Conservation (phyloP, 2,329 filamentous ascomycete genomes). For the Colletotrichum nymphaeae region DNA sequence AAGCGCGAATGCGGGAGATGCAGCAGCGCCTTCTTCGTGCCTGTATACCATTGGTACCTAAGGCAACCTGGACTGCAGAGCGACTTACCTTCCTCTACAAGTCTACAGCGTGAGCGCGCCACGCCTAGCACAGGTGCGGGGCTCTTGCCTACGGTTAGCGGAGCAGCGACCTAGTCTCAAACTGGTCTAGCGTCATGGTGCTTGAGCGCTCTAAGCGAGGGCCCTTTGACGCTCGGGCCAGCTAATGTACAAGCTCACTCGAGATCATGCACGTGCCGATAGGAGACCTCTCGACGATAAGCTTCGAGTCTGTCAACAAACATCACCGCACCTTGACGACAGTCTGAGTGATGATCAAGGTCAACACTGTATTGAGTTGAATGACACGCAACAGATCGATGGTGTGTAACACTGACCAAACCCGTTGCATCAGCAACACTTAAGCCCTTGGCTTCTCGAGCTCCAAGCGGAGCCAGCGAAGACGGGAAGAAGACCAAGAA, state of each 20-base stretch:
- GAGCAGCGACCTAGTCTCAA: background rate
- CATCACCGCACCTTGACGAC: background rate
- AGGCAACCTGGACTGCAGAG: conserved; percentile 1
- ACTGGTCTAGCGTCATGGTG: background rate
- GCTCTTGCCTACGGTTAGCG: background rate
- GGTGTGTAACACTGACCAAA: conserved; percentile 1
- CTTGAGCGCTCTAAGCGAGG: background rate
- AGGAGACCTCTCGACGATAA: background rate
- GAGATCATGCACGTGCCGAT: background rate
- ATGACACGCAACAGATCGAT: background rate
- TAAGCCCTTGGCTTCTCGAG: background rate
- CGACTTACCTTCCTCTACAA: conserved; percentile 15
- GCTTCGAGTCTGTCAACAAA: background rate
- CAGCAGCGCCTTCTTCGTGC: background rate
- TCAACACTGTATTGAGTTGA: background rate
- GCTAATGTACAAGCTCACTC: background rate
- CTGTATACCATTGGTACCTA: background rate
- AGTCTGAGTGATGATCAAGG: background rate
- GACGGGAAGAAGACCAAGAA: background rate
- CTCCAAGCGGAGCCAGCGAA: conserved; percentile 13
- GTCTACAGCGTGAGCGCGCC: background rate
- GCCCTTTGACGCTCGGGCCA: background rate
- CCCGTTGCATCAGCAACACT: conserved; percentile 4
- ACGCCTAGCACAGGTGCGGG: conserved; percentile 9
- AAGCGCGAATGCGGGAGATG: background rate